A percentile compares a stretch with the other conserved stretches of the same genome.
Conservation (phyloP, 345 rosid genomes). For the Acer saccharum region DNA sequence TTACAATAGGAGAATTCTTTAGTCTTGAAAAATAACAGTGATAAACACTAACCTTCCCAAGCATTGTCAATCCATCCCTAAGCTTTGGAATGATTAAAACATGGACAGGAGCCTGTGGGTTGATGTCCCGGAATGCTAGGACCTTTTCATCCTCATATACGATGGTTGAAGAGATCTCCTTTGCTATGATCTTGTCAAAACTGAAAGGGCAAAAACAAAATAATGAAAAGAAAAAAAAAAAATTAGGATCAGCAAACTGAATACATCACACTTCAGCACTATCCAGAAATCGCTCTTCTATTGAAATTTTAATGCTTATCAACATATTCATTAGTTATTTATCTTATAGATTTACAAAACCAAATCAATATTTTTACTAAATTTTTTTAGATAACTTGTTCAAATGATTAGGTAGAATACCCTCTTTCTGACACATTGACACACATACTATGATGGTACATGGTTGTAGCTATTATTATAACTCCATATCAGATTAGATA, state of each 20-base stretch:
- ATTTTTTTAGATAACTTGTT: background rate
- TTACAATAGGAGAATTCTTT: background rate
- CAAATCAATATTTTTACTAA: background rate
- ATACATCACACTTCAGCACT: background rate
- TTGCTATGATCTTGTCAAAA: constrained; percentile 89
- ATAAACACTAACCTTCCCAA: constrained; percentile 54
- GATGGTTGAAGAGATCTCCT: constrained; percentile 80
- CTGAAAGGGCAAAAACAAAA: constrained; percentile 32
- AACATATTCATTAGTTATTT: background rate
- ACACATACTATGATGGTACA: background rate
- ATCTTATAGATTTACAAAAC: background rate
- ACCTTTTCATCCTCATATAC: constrained; percentile 94
- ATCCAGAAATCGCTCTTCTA: background rate
- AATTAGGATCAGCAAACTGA: background rate
- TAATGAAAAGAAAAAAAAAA: background rate
- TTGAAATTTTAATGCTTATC: background rate
- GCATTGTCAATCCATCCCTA: constrained; percentile 78
- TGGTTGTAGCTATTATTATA: background rate
- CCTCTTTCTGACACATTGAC: background rate
- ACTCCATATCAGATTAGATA: constrained; percentile 14
- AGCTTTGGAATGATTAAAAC: constrained; percentile 83
- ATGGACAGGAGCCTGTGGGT: constrained; percentile 92
- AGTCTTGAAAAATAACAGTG: background rate
- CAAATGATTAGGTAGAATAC: background rate
- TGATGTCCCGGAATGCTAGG: constrained; percentile 80